phyloP scores from a whole-genome alignment of 192 early-diverging fungal species.

The Backusella australiensis region DNA sequence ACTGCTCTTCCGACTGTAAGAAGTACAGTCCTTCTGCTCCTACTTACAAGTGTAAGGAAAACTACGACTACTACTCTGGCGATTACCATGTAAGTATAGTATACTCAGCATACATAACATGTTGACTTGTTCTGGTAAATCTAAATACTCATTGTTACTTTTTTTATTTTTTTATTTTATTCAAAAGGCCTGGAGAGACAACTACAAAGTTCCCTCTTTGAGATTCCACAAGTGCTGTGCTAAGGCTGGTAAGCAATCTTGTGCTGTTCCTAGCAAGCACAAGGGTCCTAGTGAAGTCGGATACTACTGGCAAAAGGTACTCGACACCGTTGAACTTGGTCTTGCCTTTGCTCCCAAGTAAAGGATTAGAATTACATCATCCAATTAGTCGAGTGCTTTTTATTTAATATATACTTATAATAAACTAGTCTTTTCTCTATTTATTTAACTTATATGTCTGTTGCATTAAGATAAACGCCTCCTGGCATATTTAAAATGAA shows the following conservation, averaged over 20 bases:
- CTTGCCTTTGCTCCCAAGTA: background rate
- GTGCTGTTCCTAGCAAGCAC: background rate
- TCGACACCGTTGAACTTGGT: background rate
- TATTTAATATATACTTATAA: too few species aligned
- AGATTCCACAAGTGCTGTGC: background rate
- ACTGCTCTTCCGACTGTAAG: background rate
- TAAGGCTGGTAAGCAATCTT: background rate
- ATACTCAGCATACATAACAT: too few species aligned
- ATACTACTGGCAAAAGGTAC: background rate
- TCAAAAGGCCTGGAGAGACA: background rate
- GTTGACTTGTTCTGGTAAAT: too few species aligned
- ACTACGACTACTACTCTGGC: background rate
- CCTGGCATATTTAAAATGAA: too few species aligned
- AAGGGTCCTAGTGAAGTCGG: background rate
- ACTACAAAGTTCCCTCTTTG: background rate
- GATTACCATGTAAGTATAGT: background rate
- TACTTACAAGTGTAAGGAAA: background rate
- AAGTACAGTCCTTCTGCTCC: background rate
- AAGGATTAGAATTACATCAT: background rate
- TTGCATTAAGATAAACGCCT: too few species aligned
- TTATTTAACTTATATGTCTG: too few species aligned
- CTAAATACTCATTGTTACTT: too few species aligned
- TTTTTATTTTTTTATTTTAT: too few species aligned
- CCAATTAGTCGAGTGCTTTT: too few species aligned
- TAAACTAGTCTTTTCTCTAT: too few species aligned